phyloP scores from a whole-genome alignment of 73 alveolate species.

The Paramecium sexaurelia region DNA sequence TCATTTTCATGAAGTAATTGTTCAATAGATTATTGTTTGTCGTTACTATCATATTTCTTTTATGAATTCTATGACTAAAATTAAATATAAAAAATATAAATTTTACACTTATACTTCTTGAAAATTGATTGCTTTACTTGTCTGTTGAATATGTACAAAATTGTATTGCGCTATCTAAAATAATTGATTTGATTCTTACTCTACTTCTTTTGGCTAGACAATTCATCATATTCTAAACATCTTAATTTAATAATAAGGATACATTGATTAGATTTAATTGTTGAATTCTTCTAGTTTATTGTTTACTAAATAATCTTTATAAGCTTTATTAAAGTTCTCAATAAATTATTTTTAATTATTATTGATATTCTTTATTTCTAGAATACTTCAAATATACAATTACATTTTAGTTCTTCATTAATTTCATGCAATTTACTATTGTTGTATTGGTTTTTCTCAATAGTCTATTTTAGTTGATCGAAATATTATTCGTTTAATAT shows the following conservation, averaged over 20 bases:
- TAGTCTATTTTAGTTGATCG: not conserved
- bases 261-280: conserved; percentile 25
- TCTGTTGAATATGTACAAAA: not conserved
- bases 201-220: not conserved
- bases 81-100: not conserved
- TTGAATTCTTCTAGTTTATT: not conserved
- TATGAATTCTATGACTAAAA: not conserved
- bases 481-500: not conserved
- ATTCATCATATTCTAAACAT: conserved; percentile 41
- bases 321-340: not conserved
- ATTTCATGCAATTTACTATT: not conserved
- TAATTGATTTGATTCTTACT: not conserved
- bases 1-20: not conserved
- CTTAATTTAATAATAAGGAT: not conserved
- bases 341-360: conserved; percentile 14
- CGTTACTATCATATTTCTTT: not conserved
- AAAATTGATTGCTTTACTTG: not conserved
- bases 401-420: not conserved
- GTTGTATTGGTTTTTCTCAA: not conserved
- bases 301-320: not conserved
- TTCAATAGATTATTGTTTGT: not conserved
- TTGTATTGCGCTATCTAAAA: not conserved
- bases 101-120: conserved; percentile 1
- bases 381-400: not conserved
- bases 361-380: not conserved